Percentiles rank a stretch among this genome's conserved stretches.
These are phyloP conservation scores for Fusarium mangiferae DNA, from an alignment of 2,329 filamentous ascomycete species.

Conservation along the genomic window DNA sequence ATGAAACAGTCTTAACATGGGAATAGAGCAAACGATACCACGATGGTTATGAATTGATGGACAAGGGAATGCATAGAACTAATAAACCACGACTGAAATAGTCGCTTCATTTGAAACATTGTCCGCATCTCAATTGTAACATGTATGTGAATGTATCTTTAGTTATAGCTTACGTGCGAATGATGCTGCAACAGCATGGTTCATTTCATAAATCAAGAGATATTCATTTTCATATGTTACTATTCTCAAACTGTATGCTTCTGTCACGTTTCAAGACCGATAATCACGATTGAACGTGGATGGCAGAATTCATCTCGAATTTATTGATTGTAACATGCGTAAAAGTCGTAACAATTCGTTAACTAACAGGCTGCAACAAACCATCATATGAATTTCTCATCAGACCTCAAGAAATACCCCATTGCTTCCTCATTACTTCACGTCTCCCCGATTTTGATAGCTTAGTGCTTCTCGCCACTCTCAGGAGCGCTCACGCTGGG, in stretches of 20 bases:
- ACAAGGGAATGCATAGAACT: constrained; percentile 11
- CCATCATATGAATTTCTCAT: constrained; percentile 6
- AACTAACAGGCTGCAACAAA: constrained; percentile 16
- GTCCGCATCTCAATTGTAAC: too few relatives aligned
- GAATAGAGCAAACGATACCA: constrained; percentile 4
- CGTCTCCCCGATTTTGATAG: neutral
- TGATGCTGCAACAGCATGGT: too few relatives aligned
- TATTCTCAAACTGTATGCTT: neutral
- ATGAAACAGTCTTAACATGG: neutral
- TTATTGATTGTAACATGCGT: constrained; percentile 33
- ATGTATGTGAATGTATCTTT: too few relatives aligned
- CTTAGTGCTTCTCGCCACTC: constrained; percentile 39
- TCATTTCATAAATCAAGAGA: too few relatives aligned
- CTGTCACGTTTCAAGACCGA: rapidly evolving
- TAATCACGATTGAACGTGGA: neutral
- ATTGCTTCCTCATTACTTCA: constrained; percentile 2
- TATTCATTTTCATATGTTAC: neutral
- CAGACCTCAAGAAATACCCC: constrained; percentile 5
- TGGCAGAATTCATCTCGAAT: constrained; percentile 17
- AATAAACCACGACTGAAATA: constrained; percentile 21
- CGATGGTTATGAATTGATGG: constrained; percentile 12
- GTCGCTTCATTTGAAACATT: neutral
- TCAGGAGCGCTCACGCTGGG: constrained; percentile 40
- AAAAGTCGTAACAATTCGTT: constrained; percentile 41
- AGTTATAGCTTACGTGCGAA: neutral